A percentile compares a stretch with the other conserved stretches of the same genome.
Evolutionary conservation across 2,329 filamentous ascomycete genomes (phyloP).

Genomic region (Thielaviopsis euricoi): DNA sequence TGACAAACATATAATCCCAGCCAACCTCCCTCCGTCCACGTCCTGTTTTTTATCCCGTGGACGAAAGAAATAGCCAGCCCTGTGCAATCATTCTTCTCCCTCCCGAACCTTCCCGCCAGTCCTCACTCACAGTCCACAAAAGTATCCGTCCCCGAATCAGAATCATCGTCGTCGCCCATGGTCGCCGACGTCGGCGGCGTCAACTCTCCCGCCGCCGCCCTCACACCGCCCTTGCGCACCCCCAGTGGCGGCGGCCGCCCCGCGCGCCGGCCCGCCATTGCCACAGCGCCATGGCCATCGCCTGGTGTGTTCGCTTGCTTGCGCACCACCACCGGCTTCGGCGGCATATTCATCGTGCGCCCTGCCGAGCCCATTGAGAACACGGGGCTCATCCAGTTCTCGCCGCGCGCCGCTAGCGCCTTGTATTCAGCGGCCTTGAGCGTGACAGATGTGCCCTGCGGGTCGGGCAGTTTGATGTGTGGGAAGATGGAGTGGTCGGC

Average conservation of each 20-base stretch:
- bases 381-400: conserved; percentile 86
- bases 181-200: background rate
- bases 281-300: too few relatives aligned
- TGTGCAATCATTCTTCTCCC: background rate
- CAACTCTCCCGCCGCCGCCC: background rate
- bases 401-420: conserved; percentile 71
- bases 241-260: background rate
- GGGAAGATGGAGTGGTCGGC: conserved; percentile 83
- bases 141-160: conserved; percentile 4
- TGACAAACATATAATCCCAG: background rate
- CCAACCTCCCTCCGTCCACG: background rate
- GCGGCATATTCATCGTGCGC: conserved; percentile 56
- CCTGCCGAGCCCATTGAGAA: conserved; percentile 72
- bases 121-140: conserved; percentile 10
- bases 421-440: conserved; percentile 90
- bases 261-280: background rate
- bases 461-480: conserved; percentile 62
- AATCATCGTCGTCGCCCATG: conserved; percentile 1
- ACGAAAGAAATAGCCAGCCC: background rate
- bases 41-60: background rate
- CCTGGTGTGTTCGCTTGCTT: background rate
- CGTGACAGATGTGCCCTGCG: conserved; percentile 39
- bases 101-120: background rate
- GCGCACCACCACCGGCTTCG: conserved; percentile 28
- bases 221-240: background rate